Percentiles rank a stretch among this genome's conserved stretches.
Conservation (phyloP, 139 green algal genomes). For the Klebsormidium nitens region DNA sequence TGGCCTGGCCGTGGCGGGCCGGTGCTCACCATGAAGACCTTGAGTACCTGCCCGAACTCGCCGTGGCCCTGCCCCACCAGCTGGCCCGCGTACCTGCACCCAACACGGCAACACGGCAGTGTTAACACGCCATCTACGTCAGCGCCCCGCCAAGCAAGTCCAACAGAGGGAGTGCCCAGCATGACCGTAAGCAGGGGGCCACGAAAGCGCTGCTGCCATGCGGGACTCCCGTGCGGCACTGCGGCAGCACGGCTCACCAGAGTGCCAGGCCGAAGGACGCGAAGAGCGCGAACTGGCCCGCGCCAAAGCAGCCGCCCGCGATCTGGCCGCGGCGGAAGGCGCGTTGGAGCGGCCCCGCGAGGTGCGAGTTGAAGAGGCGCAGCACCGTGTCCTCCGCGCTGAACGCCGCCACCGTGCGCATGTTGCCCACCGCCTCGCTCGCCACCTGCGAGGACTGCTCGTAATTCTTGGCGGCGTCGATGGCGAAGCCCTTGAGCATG, state of each 20-base stretch:
- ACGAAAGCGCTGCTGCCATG: too few relatives aligned
- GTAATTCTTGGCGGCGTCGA: slow-evolving; percentile 15
- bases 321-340: slow-evolving; percentile 18
- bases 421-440: slow-evolving; percentile 35
- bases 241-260: too few relatives aligned
- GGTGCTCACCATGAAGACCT: slow-evolving; percentile 22
- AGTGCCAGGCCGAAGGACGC: slow-evolving; percentile 9
- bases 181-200: too few relatives aligned
- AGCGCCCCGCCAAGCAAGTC: too few relatives aligned
- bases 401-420: slow-evolving; percentile 40
- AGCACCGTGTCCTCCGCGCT: slow-evolving; percentile 30
- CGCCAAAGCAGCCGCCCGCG: slow-evolving; percentile 17
- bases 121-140: too few relatives aligned
- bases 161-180: too few relatives aligned
- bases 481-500: slow-evolving; percentile 25
- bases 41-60: slow-evolving; percentile 22
- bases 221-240: too few relatives aligned
- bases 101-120: too few relatives aligned
- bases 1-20: too few relatives aligned
- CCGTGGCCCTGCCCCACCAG: slow-evolving; percentile 15
- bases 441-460: slow-evolving; percentile 14
- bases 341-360: slow-evolving; percentile 8
- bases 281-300: slow-evolving; percentile 13
- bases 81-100: slow-evolving; percentile 40
- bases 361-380: slow-evolving; percentile 6